Conservation (phyloP, 2,329 filamentous ascomycete genomes). For the Trichophyton schoenleinii region DNA sequence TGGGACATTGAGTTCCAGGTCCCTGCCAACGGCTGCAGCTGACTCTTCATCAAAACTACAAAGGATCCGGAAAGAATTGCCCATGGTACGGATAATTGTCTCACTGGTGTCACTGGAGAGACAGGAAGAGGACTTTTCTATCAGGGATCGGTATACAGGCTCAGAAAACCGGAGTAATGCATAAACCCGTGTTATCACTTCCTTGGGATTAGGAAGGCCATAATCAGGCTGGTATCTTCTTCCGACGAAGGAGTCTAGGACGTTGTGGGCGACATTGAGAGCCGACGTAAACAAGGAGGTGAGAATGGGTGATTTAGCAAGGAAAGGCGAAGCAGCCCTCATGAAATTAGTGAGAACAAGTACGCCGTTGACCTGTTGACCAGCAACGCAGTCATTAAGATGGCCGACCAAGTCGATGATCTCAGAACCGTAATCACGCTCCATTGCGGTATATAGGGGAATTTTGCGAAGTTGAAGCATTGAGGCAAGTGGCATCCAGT, state of each 20-base stretch:
- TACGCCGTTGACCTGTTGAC: slow-evolving; percentile 19
- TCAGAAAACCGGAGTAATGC: slow-evolving; percentile 23
- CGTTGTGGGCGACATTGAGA: slow-evolving; percentile 17
- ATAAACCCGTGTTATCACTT: slow-evolving; percentile 18
- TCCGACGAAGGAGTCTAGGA: slow-evolving; percentile 23
- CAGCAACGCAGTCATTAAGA: slow-evolving; percentile 20
- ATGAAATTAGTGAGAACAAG: slow-evolving; percentile 21
- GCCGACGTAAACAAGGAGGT: slow-evolving; percentile 16
- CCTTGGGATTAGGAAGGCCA: background rate
- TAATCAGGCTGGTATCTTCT: slow-evolving; percentile 17
- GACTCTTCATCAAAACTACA: slow-evolving; percentile 22
- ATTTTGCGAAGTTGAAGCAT: slow-evolving; percentile 23
- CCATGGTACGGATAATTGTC: slow-evolving; percentile 24
- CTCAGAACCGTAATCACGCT: slow-evolving; percentile 21
- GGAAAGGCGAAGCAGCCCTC: slow-evolving; percentile 18
- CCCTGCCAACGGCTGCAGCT: slow-evolving; percentile 23
- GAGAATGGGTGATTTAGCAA: slow-evolving; percentile 21
- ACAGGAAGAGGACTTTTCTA: slow-evolving; percentile 33
- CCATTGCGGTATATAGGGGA: slow-evolving; percentile 28
- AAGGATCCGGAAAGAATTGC: slow-evolving; percentile 21
- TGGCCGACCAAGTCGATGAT: slow-evolving; percentile 19
- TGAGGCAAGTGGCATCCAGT: slow-evolving; percentile 26
- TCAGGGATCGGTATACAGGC: slow-evolving; percentile 26
- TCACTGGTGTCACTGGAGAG: slow-evolving; percentile 31
- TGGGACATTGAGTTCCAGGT: slow-evolving; percentile 26